phyloP scores from a whole-genome alignment of 179 eudicot species.

The Silene vulgaris region DNA sequence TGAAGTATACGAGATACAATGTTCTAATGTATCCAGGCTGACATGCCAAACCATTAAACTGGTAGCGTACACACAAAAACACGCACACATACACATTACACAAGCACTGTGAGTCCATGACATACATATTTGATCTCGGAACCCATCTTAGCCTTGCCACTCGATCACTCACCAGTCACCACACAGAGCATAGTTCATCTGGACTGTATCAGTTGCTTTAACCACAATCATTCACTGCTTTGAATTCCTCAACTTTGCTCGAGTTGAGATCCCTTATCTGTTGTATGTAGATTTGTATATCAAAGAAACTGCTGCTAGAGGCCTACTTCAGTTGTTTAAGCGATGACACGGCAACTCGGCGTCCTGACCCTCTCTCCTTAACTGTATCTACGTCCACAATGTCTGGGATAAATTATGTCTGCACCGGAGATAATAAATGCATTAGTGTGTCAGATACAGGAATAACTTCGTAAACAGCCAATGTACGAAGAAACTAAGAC shows the following conservation, averaged over 20 bases:
- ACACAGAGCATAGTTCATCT: not conserved
- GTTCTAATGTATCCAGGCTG: not conserved
- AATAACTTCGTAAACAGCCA: too few relatives aligned
- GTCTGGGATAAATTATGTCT: not conserved
- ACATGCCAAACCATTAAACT: not conserved
- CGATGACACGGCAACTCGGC: too few relatives aligned
- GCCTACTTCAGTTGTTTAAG: too few relatives aligned
- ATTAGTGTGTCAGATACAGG: too few relatives aligned
- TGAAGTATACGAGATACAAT: not conserved
- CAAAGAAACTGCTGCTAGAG: not conserved
- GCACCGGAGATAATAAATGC: not conserved
- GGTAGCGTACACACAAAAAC: not conserved
- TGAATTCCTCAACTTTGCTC: not conserved
- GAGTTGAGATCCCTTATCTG: not conserved
- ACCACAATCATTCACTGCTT: not conserved
- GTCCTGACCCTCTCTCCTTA: not conserved
- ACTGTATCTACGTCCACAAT: slow-evolving; percentile 5
- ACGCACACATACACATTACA: too few relatives aligned
- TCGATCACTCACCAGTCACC: not conserved
- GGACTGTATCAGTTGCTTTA: not conserved
- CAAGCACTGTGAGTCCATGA: not conserved
- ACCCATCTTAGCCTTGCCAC: not conserved
- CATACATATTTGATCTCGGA: not conserved
- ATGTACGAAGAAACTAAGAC: too few relatives aligned
- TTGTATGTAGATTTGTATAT: not conserved